A percentile compares a stretch with the other conserved stretches of the same genome.
These are phyloP conservation scores for Cenococcum geophilum DNA, from an alignment of 495 filamentous ascomycete species.

Conservation along the genomic window DNA sequence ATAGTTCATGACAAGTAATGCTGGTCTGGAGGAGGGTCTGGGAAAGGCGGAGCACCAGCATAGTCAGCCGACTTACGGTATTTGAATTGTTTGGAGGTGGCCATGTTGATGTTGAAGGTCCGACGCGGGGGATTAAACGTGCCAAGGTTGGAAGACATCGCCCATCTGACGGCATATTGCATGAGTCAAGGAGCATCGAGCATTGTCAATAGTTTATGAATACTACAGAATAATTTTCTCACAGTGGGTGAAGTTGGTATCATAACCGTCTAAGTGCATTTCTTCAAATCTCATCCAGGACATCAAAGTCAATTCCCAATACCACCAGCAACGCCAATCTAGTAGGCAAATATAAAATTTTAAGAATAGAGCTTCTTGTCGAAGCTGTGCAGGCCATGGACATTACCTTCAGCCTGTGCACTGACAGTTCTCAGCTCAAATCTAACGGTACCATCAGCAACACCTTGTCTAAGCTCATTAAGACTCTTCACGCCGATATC, in stretches of 20 bases:
- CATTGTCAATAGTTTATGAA: background rate
- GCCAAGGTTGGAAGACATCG: conserved; percentile 14
- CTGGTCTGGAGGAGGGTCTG: conserved; percentile 4
- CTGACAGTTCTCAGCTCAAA: conserved; percentile 93
- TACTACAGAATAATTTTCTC: no score
- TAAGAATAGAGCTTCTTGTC: conserved; percentile 99
- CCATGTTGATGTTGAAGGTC: conserved; percentile 17
- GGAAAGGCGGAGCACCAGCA: conserved; percentile 9
- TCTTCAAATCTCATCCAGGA: no score
- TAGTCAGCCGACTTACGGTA: conserved; percentile 12
- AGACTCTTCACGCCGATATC: conserved; percentile 84
- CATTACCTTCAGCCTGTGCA: conserved; percentile 90
- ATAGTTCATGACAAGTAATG: background rate
- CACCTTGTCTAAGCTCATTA: conserved; percentile 65
- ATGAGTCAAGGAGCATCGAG: background rate
- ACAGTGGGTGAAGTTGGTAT: no score
- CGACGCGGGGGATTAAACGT: conserved; percentile 18
- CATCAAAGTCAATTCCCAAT: no score
- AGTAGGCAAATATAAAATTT: background rate
- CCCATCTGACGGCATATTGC: background rate
- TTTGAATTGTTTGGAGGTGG: background rate
- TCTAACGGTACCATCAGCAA: conserved; percentile 68
- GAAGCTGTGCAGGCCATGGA: conserved; percentile 93
- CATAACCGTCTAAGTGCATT: no score
- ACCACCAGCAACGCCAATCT: conserved; percentile 1